These are phyloP conservation scores for Aspergillus persii DNA, from an alignment of 2,329 filamentous ascomycete genomes.

Conservation along the genomic window DNA sequence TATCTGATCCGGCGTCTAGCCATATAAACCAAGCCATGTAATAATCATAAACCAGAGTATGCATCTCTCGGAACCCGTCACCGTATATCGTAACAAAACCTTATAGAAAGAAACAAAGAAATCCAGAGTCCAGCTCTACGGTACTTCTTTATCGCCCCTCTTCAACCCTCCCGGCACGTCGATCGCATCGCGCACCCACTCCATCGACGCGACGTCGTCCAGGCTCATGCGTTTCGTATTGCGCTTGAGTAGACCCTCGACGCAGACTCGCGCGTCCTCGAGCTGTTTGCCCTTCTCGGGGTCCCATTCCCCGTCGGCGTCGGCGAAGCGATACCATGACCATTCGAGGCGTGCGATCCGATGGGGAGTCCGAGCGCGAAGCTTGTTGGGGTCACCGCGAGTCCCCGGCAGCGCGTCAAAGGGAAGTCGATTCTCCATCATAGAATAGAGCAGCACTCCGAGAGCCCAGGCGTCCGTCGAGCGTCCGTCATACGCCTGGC, in stretches of 20 bases:
- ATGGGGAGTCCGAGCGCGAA: constrained; percentile 80
- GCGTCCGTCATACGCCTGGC: constrained; percentile 89
- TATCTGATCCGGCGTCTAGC: constrained; percentile 6
- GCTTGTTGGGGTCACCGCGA: constrained; percentile 66
- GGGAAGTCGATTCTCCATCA: constrained; percentile 87
- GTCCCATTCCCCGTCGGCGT: constrained; percentile 85
- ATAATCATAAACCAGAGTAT: constrained; percentile 7
- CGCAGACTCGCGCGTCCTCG: constrained; percentile 73
- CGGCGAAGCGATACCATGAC: constrained; percentile 85
- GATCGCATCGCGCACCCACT: constrained; percentile 77
- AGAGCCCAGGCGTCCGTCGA: constrained; percentile 93
- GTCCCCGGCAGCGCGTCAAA: constrained; percentile 87
- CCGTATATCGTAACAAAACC: constrained; percentile 9
- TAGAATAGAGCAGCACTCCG: constrained; percentile 86
- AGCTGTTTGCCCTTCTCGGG: constrained; percentile 62
- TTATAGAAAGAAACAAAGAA: not conserved
- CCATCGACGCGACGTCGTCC: constrained; percentile 66
- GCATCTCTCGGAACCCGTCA: constrained; percentile 4
- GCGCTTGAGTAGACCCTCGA: constrained; percentile 80
- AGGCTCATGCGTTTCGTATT: constrained; percentile 75
- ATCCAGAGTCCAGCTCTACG: constrained; percentile 33
- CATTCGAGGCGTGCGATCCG: constrained; percentile 95
- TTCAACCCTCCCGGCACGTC: constrained; percentile 59
- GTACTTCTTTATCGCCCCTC: constrained; percentile 53
- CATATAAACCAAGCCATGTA: constrained; percentile 7